phyloP scores from a whole-genome alignment of 1,284 basidiomycete species.

The Cryptococcus amylolentus region DNA sequence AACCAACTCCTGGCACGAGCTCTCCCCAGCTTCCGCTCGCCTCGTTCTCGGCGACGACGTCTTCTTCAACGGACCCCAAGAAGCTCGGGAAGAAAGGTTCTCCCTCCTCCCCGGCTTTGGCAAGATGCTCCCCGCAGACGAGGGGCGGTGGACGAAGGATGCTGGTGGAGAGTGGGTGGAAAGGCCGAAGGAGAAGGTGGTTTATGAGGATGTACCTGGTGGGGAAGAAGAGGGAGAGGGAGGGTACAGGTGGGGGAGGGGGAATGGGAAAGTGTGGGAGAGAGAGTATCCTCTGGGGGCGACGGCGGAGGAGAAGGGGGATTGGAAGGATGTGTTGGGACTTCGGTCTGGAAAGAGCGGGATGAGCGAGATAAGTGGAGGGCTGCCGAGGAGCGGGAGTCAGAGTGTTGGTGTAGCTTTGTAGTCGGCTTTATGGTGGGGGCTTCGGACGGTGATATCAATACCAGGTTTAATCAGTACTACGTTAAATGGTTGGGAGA shows the following conservation, averaged over 20 bases:
- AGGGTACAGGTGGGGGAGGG: conserved; percentile 8
- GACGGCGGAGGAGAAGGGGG: conserved; percentile 2
- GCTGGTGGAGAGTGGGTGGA: background rate
- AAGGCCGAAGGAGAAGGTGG: background rate
- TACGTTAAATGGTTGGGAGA: no score
- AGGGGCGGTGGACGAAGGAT: background rate
- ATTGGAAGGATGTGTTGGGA: conserved; percentile 18
- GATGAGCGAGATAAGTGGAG: background rate
- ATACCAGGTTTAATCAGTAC: no score
- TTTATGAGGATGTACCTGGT: background rate
- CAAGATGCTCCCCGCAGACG: conserved; percentile 3
- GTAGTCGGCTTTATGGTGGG: background rate
- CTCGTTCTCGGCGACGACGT: conserved; percentile 35
- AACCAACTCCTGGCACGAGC: conserved; percentile 40
- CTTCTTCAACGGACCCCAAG: conserved; percentile 28
- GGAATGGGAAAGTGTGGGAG: conserved; percentile 18
- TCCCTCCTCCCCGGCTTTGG: conserved; percentile 20
- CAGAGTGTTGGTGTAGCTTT: background rate
- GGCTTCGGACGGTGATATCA: no score
- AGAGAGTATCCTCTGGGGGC: conserved; percentile 14
- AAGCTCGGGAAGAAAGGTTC: conserved; percentile 17
- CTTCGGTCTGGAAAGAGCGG: background rate
- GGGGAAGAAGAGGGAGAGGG: conserved; percentile 6
- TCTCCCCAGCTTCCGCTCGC: conserved; percentile 37
- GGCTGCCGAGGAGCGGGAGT: background rate